Percentiles rank a stretch among this genome's conserved stretches.
phyloP scores from a whole-genome alignment of 2,329 filamentous ascomycete species.

The Whalleya microplaca region DNA sequence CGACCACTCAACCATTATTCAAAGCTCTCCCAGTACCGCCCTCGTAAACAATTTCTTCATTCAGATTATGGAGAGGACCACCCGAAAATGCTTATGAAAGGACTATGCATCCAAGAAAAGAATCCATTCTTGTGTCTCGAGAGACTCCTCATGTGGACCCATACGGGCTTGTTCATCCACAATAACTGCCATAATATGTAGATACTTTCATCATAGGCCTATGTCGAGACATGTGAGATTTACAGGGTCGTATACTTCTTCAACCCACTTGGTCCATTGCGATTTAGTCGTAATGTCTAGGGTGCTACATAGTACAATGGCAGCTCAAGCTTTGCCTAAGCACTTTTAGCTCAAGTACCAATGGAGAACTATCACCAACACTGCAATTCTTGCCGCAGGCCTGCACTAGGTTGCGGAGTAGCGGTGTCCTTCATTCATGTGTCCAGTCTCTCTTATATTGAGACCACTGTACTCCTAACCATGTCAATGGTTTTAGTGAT shows the following conservation, averaged over 20 bases:
- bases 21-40: slow-evolving; percentile 1
- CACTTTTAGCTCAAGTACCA: background rate
- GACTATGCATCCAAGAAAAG: slow-evolving; percentile 10
- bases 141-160: background rate
- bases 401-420: slow-evolving; percentile 10
- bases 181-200: background rate
- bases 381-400: slow-evolving; percentile 9
- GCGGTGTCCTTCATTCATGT: slow-evolving; percentile 13
- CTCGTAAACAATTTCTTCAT: slow-evolving; percentile 3
- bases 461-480: too few relatives aligned
- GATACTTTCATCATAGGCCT: background rate
- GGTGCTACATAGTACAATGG: slow-evolving; percentile 23
- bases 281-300: background rate
- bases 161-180: background rate
- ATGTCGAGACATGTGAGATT: background rate
- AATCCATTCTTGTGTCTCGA: slow-evolving; percentile 15
- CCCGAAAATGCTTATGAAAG: slow-evolving; percentile 1
- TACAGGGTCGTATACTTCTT: background rate
- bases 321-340: slow-evolving; percentile 20
- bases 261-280: background rate
- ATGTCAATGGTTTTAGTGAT: slow-evolving; percentile 9
- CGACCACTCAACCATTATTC: slow-evolving; percentile 25
- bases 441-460: background rate
- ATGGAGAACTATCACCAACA: slow-evolving; percentile 18
- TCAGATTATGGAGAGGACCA: slow-evolving; percentile 8